phyloP scores from a whole-genome alignment of 2,329 filamentous ascomycete species.

The Trichoderma citrinoviride region DNA sequence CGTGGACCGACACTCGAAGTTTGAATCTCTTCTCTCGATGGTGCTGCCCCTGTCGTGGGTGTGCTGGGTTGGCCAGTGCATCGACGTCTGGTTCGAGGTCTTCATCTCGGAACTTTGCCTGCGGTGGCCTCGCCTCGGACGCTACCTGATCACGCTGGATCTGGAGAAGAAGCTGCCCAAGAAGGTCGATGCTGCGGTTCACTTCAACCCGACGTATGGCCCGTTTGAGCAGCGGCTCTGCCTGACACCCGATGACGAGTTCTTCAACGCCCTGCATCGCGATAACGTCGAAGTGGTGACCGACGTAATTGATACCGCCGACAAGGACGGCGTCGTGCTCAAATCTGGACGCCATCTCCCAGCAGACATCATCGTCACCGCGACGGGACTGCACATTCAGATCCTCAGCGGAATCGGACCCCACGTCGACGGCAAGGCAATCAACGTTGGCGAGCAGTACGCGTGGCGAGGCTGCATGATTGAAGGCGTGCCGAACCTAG shows the following conservation, averaged over 20 bases:
- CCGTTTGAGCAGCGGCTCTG: constrained; percentile 77
- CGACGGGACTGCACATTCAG: constrained; percentile 62
- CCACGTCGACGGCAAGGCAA: constrained; percentile 50
- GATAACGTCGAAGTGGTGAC: constrained; percentile 50
- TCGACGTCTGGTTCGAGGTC: constrained; percentile 46
- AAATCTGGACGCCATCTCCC: constrained; percentile 49
- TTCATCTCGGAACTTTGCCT: constrained; percentile 39
- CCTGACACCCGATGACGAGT: constrained; percentile 57
- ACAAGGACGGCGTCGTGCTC: constrained; percentile 46
- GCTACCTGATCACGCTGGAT: constrained; percentile 38
- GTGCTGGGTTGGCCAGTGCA: constrained; percentile 48
- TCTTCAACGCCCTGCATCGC: constrained; percentile 49
- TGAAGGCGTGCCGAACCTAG: constrained; percentile 62
- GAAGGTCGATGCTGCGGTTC: constrained; percentile 53
- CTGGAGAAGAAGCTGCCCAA: constrained; percentile 53
- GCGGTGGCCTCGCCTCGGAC: constrained; percentile 28
- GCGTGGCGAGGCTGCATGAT: constrained; percentile 66
- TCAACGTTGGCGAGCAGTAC: constrained; percentile 51
- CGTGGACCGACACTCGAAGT: constrained; percentile 42
- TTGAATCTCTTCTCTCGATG: constrained; percentile 39
- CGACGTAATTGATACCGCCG: constrained; percentile 51
- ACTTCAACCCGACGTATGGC: constrained; percentile 64
- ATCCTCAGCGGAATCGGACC: constrained; percentile 54
- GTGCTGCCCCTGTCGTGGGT: constrained; percentile 49
- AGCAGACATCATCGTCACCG: constrained; percentile 67